These are phyloP conservation scores for Penicillium thymicola DNA, from an alignment of 2,329 filamentous ascomycete genomes.

Conservation along the genomic window DNA sequence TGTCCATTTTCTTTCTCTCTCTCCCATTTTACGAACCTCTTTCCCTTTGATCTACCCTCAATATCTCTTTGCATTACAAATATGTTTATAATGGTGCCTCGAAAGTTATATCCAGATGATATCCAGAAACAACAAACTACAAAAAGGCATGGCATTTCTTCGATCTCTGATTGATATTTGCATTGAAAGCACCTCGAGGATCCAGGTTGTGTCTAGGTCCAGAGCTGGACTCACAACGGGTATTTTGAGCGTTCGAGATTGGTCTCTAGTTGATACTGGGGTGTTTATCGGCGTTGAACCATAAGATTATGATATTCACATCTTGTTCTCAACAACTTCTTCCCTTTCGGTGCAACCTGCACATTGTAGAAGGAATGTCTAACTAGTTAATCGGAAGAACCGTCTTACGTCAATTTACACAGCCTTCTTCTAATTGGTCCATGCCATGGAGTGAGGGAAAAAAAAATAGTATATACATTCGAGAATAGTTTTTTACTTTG, in stretches of 20 bases:
- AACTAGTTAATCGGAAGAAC: background rate
- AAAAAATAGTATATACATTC: constrained; percentile 13
- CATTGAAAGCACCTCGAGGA: background rate
- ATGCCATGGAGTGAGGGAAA: background rate
- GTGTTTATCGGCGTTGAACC: background rate
- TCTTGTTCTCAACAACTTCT: too few relatives aligned
- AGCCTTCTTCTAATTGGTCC: too few relatives aligned
- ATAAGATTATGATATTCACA: background rate
- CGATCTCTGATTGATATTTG: background rate
- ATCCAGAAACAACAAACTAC: background rate
- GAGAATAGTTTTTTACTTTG: constrained; percentile 7
- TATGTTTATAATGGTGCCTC: background rate
- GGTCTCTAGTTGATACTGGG: too few relatives aligned
- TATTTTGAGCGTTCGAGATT: too few relatives aligned
- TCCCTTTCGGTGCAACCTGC: too few relatives aligned
- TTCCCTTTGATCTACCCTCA: background rate
- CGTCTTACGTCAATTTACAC: background rate
- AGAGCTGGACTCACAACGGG: background rate
- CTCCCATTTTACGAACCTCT: background rate
- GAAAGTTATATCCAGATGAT: background rate
- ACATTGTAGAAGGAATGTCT: background rate
- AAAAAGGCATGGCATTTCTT: background rate
- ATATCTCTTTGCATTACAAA: background rate
- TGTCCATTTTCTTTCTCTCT: background rate
- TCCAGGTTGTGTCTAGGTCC: background rate